Conservation (phyloP, 2,329 filamentous ascomycete genomes). For the Aspergillus fructus region DNA sequence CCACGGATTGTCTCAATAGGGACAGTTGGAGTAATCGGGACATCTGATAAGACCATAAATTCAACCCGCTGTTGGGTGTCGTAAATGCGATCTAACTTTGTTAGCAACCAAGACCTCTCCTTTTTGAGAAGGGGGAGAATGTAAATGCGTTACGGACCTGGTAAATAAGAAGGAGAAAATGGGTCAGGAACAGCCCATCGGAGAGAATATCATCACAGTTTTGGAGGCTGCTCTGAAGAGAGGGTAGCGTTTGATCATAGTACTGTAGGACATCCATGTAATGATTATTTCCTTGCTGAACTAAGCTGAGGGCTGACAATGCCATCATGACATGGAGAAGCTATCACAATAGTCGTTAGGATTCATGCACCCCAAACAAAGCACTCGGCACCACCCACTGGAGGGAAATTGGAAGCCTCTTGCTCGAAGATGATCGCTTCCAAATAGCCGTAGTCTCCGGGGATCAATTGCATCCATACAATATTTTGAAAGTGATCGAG, state of each 20-base stretch:
- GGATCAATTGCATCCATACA: slow-evolving; percentile 43
- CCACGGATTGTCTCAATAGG: slow-evolving; percentile 47
- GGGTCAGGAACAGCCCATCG: slow-evolving; percentile 57
- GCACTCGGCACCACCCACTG: slow-evolving; percentile 41
- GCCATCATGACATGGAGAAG: slow-evolving; percentile 60
- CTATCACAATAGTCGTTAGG: slow-evolving; percentile 30
- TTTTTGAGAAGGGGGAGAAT: background rate
- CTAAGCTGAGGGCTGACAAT: slow-evolving; percentile 54
- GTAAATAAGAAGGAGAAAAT: slow-evolving; percentile 58
- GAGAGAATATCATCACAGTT: slow-evolving; percentile 53
- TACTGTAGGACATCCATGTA: slow-evolving; percentile 54
- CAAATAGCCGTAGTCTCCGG: slow-evolving; percentile 26
- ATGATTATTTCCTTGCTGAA: slow-evolving; percentile 46
- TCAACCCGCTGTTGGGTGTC: slow-evolving; percentile 46
- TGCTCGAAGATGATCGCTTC: slow-evolving; percentile 46
- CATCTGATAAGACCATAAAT: slow-evolving; percentile 57
- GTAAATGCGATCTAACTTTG: slow-evolving; percentile 44
- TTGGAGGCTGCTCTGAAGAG: slow-evolving; percentile 45
- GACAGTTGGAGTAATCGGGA: slow-evolving; percentile 53
- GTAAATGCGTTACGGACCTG: slow-evolving; percentile 43
- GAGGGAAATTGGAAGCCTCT: slow-evolving; percentile 51
- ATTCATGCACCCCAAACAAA: slow-evolving; percentile 7
- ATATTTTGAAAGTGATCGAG: slow-evolving; percentile 42
- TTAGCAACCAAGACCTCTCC: background rate
- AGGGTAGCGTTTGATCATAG: slow-evolving; percentile 54